These are phyloP conservation scores for Kwoniella bestiolae DNA, from an alignment of 768 basidiomycete genomes.

Conservation along the genomic window DNA sequence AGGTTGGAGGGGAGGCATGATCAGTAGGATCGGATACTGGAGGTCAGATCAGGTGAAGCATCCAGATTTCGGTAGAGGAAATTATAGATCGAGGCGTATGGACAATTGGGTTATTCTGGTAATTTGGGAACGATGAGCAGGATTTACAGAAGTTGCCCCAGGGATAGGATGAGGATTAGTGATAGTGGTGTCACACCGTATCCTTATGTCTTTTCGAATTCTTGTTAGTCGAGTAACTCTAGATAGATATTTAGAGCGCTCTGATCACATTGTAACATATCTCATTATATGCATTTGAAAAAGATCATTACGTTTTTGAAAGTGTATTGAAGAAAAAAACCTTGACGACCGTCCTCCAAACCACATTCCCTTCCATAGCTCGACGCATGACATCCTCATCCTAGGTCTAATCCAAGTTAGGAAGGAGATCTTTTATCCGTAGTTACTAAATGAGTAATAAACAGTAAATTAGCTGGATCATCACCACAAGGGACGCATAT, in stretches of 20 bases:
- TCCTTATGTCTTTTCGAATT: too few species aligned
- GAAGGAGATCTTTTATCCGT: constrained; percentile 18
- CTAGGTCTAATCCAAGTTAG: background rate
- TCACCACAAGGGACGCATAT: background rate
- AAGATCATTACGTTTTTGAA: background rate
- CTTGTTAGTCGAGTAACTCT: too few species aligned
- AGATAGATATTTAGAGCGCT: too few species aligned
- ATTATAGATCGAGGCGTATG: background rate
- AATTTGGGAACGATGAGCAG: too few species aligned
- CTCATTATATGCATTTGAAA: background rate
- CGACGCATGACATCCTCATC: too few species aligned
- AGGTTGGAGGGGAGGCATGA: constrained; percentile 24
- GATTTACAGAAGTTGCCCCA: too few species aligned
- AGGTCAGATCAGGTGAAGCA: background rate
- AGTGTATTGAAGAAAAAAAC: background rate
- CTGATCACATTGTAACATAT: too few species aligned
- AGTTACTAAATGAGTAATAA: constrained; percentile 12
- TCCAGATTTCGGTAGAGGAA: background rate
- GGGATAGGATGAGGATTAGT: too few species aligned
- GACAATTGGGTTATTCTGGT: background rate
- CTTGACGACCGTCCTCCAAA: background rate
- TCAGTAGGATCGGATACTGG: constrained; percentile 35
- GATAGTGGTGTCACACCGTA: too few species aligned
- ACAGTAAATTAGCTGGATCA: background rate
- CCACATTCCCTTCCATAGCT: too few species aligned